These are phyloP conservation scores for Silene uniflora DNA, from an alignment of 148 eudicot species.

Conservation along the genomic window DNA sequence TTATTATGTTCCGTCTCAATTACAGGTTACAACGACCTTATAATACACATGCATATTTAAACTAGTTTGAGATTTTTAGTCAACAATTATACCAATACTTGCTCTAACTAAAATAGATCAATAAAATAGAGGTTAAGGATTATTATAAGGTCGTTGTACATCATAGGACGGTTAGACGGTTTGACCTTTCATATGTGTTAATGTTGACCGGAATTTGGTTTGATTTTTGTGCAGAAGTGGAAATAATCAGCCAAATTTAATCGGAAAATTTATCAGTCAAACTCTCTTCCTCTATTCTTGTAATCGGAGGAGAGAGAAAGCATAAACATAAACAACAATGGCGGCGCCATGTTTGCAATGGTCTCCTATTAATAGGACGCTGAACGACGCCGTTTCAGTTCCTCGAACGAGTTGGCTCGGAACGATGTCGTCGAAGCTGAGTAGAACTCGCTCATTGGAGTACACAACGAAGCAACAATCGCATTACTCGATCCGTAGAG, in stretches of 20 bases:
- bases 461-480: conserved; percentile 15
- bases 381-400: conserved; percentile 36
- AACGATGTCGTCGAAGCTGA: conserved; percentile 33
- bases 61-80: too few relatives aligned
- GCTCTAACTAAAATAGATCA: too few relatives aligned
- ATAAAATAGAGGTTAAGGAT: too few relatives aligned
- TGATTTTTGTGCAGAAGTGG: conserved; percentile 5
- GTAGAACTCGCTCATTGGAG: conserved; percentile 39
- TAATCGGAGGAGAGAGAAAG: conserved; percentile 6
- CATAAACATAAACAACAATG: conserved; percentile 10
- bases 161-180: too few relatives aligned
- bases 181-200: background rate
- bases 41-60: too few relatives aligned
- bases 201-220: background rate
- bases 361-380: conserved; percentile 25
- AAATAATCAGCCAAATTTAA: background rate
- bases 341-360: conserved; percentile 44
- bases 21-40: too few relatives aligned
- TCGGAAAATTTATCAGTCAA: background rate
- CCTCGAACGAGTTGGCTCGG: conserved; percentile 33
- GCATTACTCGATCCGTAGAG: conserved; percentile 32
- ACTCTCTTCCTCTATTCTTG: conserved; percentile 2
- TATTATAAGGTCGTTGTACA: too few relatives aligned
- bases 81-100: too few relatives aligned
- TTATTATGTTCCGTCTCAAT: too few relatives aligned